phyloP scores from a whole-genome alignment of 2,329 filamentous ascomycete genomes.

The Chaetomium sp. region DNA sequence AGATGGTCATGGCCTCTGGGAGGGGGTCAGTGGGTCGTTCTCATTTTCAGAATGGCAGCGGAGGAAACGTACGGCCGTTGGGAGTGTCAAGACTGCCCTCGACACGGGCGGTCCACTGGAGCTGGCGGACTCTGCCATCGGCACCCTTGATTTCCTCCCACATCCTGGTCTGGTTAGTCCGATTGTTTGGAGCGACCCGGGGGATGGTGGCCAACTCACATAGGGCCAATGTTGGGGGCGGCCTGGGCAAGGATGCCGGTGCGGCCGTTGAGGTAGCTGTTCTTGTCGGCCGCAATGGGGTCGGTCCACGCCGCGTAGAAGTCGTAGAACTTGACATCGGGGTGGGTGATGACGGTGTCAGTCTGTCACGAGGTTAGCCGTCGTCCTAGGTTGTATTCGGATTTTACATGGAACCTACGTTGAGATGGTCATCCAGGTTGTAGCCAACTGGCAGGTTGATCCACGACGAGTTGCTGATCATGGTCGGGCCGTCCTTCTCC shows the following conservation, averaged over 20 bases:
- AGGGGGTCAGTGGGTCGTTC: background rate
- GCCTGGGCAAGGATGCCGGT: slow-evolving; percentile 65
- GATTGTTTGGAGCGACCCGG: background rate
- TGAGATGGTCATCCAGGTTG: slow-evolving; percentile 51
- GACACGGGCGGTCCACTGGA: slow-evolving; percentile 68
- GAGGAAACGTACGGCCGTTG: slow-evolving; percentile 32
- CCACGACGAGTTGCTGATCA: slow-evolving; percentile 50
- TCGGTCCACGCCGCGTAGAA: slow-evolving; percentile 63
- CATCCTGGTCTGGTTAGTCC: slow-evolving; percentile 37
- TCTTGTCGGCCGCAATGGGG: slow-evolving; percentile 48
- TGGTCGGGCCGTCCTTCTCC: slow-evolving; percentile 46
- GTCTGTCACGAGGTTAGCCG: slow-evolving; percentile 41
- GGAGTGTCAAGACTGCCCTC: slow-evolving; percentile 54
- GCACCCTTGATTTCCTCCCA: slow-evolving; percentile 60
- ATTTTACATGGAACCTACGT: slow-evolving; percentile 35
- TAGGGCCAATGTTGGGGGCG: slow-evolving; percentile 65
- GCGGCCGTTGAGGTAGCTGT: slow-evolving; percentile 50
- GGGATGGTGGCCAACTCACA: slow-evolving; percentile 42
- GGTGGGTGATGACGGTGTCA: slow-evolving; percentile 49
- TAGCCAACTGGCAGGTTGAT: slow-evolving; percentile 53
- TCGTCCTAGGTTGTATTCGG: background rate
- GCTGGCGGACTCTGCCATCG: slow-evolving; percentile 63
- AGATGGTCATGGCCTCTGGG: slow-evolving; percentile 39
- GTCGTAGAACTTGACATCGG: slow-evolving; percentile 59
- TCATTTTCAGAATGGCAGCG: background rate